Conservation (phyloP, 1,139 yeast genomes). For the Debaryomycetaceae sp. region DNA sequence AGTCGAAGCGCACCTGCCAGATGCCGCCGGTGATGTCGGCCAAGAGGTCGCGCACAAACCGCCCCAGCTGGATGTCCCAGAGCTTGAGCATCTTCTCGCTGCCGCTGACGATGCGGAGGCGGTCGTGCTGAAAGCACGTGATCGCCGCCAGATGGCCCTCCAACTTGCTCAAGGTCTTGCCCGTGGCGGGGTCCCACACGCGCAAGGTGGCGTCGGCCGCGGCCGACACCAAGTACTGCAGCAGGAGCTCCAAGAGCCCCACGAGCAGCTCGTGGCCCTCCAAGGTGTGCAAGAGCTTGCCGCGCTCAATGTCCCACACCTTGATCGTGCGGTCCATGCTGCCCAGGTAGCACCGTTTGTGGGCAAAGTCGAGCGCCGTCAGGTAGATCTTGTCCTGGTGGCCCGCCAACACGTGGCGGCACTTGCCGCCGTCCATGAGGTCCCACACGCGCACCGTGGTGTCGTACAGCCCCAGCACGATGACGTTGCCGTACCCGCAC, state of each 20-base stretch:
- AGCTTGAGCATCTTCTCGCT: conserved; percentile 75
- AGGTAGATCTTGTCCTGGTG: conserved; percentile 87
- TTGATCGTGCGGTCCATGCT: conserved; percentile 87
- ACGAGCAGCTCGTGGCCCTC: conserved; percentile 89
- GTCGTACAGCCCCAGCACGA: conserved; percentile 90
- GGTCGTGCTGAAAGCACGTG: conserved; percentile 90
- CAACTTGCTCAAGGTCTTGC: conserved; percentile 62
- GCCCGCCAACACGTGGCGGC: conserved; percentile 72
- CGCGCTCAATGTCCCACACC: conserved; percentile 84
- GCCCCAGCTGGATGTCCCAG: conserved; percentile 82
- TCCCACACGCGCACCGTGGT: conserved; percentile 93
- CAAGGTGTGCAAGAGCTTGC: conserved; percentile 59
- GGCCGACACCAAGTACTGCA: conserved; percentile 82
- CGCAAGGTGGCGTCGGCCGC: conserved; percentile 93
- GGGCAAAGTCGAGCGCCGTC: conserved; percentile 71
- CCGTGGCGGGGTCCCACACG: conserved; percentile 87
- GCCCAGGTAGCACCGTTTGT: conserved; percentile 84
- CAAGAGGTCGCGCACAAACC: conserved; percentile 68
- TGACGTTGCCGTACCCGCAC: conserved; percentile 77
- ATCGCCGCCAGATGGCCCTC: conserved; percentile 88
- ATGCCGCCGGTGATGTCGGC: conserved; percentile 77
- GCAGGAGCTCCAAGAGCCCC: conserved; percentile 76
- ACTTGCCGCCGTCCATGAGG: conserved; percentile 60
- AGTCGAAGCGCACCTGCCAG: conserved; percentile 92
- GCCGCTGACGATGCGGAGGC: conserved; percentile 81